These are phyloP conservation scores for Stemphylium vesicarium DNA, from an alignment of 2,329 filamentous ascomycete species.

Conservation along the genomic window DNA sequence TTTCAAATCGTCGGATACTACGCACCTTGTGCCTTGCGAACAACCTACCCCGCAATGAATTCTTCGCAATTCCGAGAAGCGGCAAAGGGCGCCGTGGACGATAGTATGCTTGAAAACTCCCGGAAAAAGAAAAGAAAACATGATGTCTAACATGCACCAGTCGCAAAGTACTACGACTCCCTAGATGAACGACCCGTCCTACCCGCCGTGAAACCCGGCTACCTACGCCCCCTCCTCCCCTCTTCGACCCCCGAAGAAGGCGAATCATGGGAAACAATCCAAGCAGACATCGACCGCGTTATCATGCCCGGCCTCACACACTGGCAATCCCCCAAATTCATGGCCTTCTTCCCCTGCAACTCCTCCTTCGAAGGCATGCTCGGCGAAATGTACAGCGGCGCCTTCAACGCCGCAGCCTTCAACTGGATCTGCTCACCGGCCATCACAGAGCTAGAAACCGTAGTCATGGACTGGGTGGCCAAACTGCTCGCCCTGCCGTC, in stretches of 20 bases:
- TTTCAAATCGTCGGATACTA: too few species aligned
- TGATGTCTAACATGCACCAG: constrained; percentile 52
- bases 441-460: constrained; percentile 90
- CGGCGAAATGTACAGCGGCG: constrained; percentile 88
- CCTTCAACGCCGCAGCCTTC: constrained; percentile 89
- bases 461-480: constrained; percentile 91
- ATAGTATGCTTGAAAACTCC: constrained; percentile 63
- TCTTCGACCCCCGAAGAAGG: constrained; percentile 66
- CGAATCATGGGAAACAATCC: constrained; percentile 79
- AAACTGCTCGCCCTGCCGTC: constrained; percentile 75
- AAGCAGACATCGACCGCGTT: constrained; percentile 80
- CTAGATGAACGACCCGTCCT: constrained; percentile 74
- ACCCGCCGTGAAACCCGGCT: constrained; percentile 81
- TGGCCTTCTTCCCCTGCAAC: constrained; percentile 91
- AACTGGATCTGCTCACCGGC: constrained; percentile 97
- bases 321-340: constrained; percentile 91
- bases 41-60: constrained; percentile 62
- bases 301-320: constrained; percentile 94
- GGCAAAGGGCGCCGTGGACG: constrained; percentile 78
- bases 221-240: constrained; percentile 81
- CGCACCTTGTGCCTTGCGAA: neutral
- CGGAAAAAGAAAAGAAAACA: too few species aligned
- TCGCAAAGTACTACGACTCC: constrained; percentile 82
- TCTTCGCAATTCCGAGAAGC: constrained; percentile 77
- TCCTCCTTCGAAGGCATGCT: constrained; percentile 84